Base-by-base conservation (phyloP, 768 basidiomycete species). In the Leccinum truebloodii region DNA sequence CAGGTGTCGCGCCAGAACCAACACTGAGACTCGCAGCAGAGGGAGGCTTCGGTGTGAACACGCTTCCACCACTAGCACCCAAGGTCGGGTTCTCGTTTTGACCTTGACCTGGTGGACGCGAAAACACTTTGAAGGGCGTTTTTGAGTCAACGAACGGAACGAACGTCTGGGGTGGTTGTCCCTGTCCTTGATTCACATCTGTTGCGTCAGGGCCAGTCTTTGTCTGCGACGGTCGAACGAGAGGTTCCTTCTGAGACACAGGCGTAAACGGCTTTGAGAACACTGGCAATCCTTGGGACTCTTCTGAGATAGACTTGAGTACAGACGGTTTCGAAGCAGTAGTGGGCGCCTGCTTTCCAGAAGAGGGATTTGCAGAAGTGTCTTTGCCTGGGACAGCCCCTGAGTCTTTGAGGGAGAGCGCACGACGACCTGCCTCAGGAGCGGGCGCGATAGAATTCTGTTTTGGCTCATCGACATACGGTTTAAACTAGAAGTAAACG, bases 221-320 rank as follows among this genome's bases (percentile, higher is more conserved):
- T 10, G 64, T 51, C 24, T 72, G 63, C 54, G 66, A 55, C 12
- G 73, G 73, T 20, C 73, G 65, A 24, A 64, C 64, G 26, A 67
- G 62, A 2, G 71, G 71, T 32, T 76, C 81, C 54, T 75, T 77
- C 58, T 76, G 76, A 16, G 79, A 73, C 18, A 68, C 84, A 26
- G 87, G 88, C 8, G 84, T 88, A 67, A 88, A 88, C 3, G 88
- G 87, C 58, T 83, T 85, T 6, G 83, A 80, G 70, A 86, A 86
- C 24, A 86, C 77, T 41, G 76, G 77, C 48, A 77, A 75, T 59
- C 64, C 65, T 63, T 60, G 67, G 37, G 57, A 63, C 57, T 81
- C 79, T 57, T 79, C 80, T 13, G 73, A 59, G 28, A 76, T 73
- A 22, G 72, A 52, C 59, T 75, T 73, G 52, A 77, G 74, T 53